Conservation (phyloP, 495 filamentous ascomycete species). For the Alectoria sarmentosa region DNA sequence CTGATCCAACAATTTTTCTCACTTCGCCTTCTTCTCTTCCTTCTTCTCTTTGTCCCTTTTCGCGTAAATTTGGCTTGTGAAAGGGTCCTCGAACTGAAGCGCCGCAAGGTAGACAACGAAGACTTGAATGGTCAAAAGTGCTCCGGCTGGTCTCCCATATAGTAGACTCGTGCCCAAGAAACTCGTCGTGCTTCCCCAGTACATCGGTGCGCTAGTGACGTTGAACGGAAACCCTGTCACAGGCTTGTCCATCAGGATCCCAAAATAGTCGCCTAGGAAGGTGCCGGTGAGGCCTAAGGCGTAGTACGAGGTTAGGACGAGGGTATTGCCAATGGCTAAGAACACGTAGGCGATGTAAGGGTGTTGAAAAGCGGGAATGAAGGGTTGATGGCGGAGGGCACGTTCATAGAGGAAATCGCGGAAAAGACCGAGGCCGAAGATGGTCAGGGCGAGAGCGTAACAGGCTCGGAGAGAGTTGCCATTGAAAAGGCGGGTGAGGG, state of each 20-base stretch:
- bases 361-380: slow-evolving; percentile 55
- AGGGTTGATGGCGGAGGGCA: slow-evolving; percentile 71
- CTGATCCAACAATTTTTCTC: not conserved
- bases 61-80: slow-evolving; percentile 87
- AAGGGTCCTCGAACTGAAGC: slow-evolving; percentile 91
- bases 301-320: slow-evolving; percentile 85
- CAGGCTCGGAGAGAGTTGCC: slow-evolving; percentile 75
- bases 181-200: slow-evolving; percentile 85
- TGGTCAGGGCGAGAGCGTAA: slow-evolving; percentile 80
- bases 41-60: slow-evolving; percentile 60
- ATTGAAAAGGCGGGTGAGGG: slow-evolving; percentile 78
- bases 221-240: slow-evolving; percentile 96
- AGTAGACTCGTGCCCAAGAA: slow-evolving; percentile 87
- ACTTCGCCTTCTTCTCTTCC: slow-evolving; percentile 38
- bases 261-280: slow-evolving; percentile 97
- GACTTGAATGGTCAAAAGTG: slow-evolving; percentile 69
- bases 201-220: slow-evolving; percentile 89
- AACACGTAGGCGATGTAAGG: slow-evolving; percentile 58
- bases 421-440: slow-evolving; percentile 85
- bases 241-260: slow-evolving; percentile 90
- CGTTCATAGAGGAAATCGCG: slow-evolving; percentile 73
- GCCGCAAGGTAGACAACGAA: slow-evolving; percentile 75
- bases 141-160: slow-evolving; percentile 81
- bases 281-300: slow-evolving; percentile 93
- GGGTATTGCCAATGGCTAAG: slow-evolving; percentile 67